Evolutionary conservation across 2,329 filamentous ascomycete genomes (phyloP).

Genomic region (Colletotrichum neosansevieriae): DNA sequence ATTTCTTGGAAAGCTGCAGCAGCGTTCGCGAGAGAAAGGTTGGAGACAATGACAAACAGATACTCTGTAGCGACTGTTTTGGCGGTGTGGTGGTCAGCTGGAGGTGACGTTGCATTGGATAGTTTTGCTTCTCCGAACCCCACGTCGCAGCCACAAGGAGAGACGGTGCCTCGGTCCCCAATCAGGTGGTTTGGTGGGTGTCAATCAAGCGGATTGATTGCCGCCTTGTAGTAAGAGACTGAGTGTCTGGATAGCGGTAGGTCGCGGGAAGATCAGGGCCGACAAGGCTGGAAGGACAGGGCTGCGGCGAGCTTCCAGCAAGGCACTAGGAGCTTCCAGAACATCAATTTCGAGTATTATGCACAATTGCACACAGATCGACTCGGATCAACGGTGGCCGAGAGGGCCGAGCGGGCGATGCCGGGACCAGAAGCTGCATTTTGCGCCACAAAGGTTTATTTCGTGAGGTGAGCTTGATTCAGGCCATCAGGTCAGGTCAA

Average conservation of each 20-base stretch:
- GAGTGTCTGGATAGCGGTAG: conserved; percentile 21
- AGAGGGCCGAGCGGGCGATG: conserved; percentile 26
- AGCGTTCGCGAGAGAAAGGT: background rate
- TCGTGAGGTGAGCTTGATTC: background rate
- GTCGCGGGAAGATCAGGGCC: conserved; percentile 30
- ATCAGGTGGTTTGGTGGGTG: background rate
- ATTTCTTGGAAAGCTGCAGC: conserved; percentile 3
- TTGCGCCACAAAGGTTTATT: background rate
- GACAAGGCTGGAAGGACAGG: conserved; percentile 7
- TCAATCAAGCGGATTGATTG: conserved; percentile 10
- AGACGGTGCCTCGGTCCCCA: conserved; percentile 27
- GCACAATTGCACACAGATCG: background rate
- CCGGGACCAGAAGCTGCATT: background rate
- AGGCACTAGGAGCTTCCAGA: no score
- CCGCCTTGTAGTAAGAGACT: conserved; percentile 18
- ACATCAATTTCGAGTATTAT: background rate
- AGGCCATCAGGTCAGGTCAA: no score
- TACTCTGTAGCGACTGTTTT: background rate
- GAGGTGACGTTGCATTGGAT: conserved; percentile 33
- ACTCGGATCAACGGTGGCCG: conserved; percentile 29
- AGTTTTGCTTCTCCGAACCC: conserved; percentile 34
- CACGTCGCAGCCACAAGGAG: conserved; percentile 19
- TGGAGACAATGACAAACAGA: background rate
- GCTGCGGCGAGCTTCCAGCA: conserved; percentile 22
- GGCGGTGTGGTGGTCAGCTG: conserved; percentile 1